A percentile compares a stretch with the other conserved stretches of the same genome.
Evolutionary conservation across 2,329 filamentous ascomycete genomes (phyloP).

Genomic region (Microascus cirrosus): DNA sequence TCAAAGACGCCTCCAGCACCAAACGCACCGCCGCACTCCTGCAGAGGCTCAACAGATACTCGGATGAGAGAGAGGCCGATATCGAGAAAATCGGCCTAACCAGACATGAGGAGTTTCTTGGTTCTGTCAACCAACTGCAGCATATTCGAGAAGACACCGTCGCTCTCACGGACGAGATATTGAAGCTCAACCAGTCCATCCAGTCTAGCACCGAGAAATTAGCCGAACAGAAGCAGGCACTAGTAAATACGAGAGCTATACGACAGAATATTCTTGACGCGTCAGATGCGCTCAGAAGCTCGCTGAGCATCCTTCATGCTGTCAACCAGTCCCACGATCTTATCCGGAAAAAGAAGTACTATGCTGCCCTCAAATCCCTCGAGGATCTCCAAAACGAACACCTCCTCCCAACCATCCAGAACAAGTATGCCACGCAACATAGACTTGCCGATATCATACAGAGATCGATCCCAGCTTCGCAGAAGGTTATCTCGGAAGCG

Average conservation of each 20-base stretch:
- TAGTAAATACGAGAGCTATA: slow-evolving; percentile 86
- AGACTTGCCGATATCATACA: slow-evolving; percentile 93
- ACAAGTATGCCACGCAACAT: slow-evolving; percentile 86
- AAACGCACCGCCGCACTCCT: slow-evolving; percentile 64
- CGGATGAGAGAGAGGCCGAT: slow-evolving; percentile 75
- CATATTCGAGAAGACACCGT: slow-evolving; percentile 85
- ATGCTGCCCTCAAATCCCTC: slow-evolving; percentile 82
- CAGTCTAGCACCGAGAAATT: slow-evolving; percentile 90
- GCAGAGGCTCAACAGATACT: slow-evolving; percentile 64
- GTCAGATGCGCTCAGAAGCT: slow-evolving; percentile 77
- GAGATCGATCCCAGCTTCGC: slow-evolving; percentile 84
- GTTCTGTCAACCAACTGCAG: slow-evolving; percentile 88
- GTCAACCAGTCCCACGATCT: slow-evolving; percentile 93
- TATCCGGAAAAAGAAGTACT: slow-evolving; percentile 86
- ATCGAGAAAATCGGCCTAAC: slow-evolving; percentile 92
- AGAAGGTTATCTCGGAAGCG: slow-evolving; percentile 86
- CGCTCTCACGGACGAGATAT: slow-evolving; percentile 76
- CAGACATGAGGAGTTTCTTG: slow-evolving; percentile 93
- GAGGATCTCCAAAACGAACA: slow-evolving; percentile 96
- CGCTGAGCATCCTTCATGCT: slow-evolving; percentile 79
- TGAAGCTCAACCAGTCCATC: slow-evolving; percentile 88
- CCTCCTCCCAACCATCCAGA: slow-evolving; percentile 58
- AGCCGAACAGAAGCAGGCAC: slow-evolving; percentile 83
- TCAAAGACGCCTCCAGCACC: slow-evolving; percentile 77
- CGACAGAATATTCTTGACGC: slow-evolving; percentile 95